Evolutionary conservation across 2,329 filamentous ascomycete genomes (phyloP).

Genomic region (Fusarium lateritium): DNA sequence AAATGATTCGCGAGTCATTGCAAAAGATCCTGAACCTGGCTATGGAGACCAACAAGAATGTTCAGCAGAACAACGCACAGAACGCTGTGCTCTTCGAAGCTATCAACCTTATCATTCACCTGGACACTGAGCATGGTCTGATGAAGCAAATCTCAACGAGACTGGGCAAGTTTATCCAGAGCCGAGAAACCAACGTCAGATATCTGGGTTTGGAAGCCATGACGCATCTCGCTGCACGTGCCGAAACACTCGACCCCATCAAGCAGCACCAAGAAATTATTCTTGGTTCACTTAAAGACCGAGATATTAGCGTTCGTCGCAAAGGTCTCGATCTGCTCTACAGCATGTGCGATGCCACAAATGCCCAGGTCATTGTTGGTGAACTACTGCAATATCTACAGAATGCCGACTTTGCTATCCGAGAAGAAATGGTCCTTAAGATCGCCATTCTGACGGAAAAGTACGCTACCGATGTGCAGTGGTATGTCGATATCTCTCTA

Average conservation of each 20-base stretch:
- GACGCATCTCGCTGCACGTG: constrained; percentile 94
- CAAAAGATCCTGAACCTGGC: constrained; percentile 93
- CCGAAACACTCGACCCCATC: constrained; percentile 95
- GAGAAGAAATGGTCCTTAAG: constrained; percentile 99
- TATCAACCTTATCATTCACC: constrained; percentile 97
- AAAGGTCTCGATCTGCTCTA: constrained; percentile 97
- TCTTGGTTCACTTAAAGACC: constrained; percentile 91
- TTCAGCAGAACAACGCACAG: constrained; percentile 99
- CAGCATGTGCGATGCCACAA: constrained; percentile 99
- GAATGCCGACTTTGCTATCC: constrained; percentile 96
- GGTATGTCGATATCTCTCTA: constrained; percentile 98
- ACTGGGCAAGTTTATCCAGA: constrained; percentile 95
- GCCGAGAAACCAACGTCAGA: constrained; percentile 95
- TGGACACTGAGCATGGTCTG: constrained; percentile 92
- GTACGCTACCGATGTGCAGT: constrained; percentile 97
- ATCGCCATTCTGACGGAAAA: constrained; percentile 99
- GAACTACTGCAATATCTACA: constrained; percentile 96
- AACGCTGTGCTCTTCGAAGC: constrained; percentile 98
- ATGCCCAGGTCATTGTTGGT: constrained; percentile 92
- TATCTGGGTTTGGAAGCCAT: constrained; percentile 97
- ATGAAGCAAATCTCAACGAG: constrained; percentile 97
- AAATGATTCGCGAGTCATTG: constrained; percentile 91
- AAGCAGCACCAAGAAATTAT: constrained; percentile 99
- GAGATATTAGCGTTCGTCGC: constrained; percentile 95
- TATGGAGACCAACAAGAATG: constrained; percentile 96